Evolutionary conservation across 139 green algal species (phyloP), one percentile per base, ranked within the genome.

Genomic region (Diplosphaera chodatii): DNA sequence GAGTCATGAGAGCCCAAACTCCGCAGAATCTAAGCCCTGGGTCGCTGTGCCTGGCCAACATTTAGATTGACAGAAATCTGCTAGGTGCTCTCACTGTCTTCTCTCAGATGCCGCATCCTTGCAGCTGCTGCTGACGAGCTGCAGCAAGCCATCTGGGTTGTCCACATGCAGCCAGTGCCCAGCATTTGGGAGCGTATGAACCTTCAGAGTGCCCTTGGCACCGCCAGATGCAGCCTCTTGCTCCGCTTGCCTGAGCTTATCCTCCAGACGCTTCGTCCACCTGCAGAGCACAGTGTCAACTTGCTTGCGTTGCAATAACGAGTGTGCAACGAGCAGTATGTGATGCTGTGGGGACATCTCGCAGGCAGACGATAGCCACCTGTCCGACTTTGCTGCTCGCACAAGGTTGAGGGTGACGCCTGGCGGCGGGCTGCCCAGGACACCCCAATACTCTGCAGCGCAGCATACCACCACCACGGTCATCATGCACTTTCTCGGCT

Each of bases 121-220:
- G 18, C 48, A 59, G 48, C 48, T 18, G 48, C 48, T 25, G 16
- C 13, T 48, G 67, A 91, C 77, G 5, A 91, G 40, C 4, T 86
- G 66, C 0, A 80, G 30, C 40, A 95, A 70, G 2, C 87, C 85
- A 21, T 73, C 48, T 4, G 89, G 89, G 66, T 95, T 89, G 70
- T 94, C 89, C 27, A 81, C 78, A 71, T 95, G 89, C 40, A 95
- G 55, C 89, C 89, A 95, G 63, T 95, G 89, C 4, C 87, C 89
- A 4, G 85, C 87, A 34, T 88, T 71, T 16, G 71, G 63, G 34
- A 95, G 68, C 40, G 89, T 79, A 59, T 90, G 79, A 22, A 70
- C 76, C 20, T 55, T 32, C 1, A 73, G 76, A 8, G 23, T 67
- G 15, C 78, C 74, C 27, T 32, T 32, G 27, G 10, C 28, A 21